Evolutionary conservation across 768 basidiomycete species (phyloP).

Genomic region (Suillus occidentalis): DNA sequence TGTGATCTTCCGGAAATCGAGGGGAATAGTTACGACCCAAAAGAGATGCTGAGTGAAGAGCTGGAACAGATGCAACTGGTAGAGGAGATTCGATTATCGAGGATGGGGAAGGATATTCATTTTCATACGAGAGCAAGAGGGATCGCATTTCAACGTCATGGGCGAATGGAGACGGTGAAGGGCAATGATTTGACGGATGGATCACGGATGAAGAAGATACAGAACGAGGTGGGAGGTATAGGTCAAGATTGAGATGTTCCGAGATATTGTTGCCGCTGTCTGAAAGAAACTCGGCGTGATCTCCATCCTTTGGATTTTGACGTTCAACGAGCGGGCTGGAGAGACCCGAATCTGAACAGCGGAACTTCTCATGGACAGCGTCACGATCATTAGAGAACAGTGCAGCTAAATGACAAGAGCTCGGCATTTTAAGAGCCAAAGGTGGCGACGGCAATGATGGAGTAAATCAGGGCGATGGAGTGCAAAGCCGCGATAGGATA

Average conservation of each 20-base stretch:
- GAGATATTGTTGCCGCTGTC: background rate
- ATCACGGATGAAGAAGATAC: background rate
- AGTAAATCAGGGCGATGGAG: background rate
- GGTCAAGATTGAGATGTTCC: background rate
- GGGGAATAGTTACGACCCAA: slow-evolving; percentile 36
- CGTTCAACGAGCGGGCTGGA: background rate
- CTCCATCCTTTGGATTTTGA: background rate
- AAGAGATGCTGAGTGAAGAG: slow-evolving; percentile 12
- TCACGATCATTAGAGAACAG: background rate
- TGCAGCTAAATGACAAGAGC: background rate
- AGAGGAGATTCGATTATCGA: slow-evolving; percentile 8
- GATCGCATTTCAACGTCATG: slow-evolving; percentile 13
- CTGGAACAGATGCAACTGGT: background rate
- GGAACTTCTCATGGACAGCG: background rate
- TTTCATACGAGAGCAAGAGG: slow-evolving; percentile 24
- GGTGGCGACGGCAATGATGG: background rate
- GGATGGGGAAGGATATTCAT: slow-evolving; percentile 8
- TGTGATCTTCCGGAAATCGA: slow-evolving; percentile 62
- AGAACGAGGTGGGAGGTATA: too few relatives aligned
- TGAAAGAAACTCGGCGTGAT: background rate
- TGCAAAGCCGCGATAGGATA: background rate
- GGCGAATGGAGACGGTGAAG: background rate
- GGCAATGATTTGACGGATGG: background rate
- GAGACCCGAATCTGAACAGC: background rate
- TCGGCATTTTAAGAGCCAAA: slow-evolving; percentile 1